Conservation (phyloP, 768 basidiomycete genomes). For the Calocybe cyanea region DNA sequence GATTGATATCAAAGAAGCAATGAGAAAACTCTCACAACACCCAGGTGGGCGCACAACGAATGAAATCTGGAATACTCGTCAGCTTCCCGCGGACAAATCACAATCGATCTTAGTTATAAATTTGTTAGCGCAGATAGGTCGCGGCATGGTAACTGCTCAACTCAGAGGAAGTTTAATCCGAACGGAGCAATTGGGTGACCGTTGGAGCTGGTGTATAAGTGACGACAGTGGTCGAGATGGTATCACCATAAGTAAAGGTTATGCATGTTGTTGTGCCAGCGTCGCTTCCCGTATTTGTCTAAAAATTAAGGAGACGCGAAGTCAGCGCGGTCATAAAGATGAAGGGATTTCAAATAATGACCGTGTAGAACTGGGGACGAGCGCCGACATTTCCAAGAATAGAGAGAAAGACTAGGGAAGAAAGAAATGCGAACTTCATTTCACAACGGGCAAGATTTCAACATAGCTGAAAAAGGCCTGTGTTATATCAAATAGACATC, state of each 20-base stretch:
- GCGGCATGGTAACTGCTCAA: neutral
- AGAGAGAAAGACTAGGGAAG: neutral
- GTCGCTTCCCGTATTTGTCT: slow-evolving; percentile 2
- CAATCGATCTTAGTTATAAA: neutral
- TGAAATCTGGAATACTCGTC: no score
- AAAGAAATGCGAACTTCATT: neutral
- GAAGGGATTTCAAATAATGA: neutral
- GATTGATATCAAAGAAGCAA: no score
- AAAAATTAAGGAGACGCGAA: neutral
- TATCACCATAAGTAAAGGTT: slow-evolving; percentile 2
- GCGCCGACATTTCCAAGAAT: neutral
- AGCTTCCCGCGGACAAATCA: neutral
- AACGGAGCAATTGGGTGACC: neutral
- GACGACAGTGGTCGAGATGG: slow-evolving; percentile 1
- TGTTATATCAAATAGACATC: neutral
- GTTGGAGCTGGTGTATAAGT: slow-evolving; percentile 1
- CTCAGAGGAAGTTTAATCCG: no score
- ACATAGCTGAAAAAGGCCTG: no score
- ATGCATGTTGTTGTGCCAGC: slow-evolving; percentile 5
- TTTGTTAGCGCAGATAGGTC: neutral
- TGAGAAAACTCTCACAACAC: no score
- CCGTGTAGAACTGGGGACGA: slow-evolving; percentile 3
- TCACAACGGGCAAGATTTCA: neutral
- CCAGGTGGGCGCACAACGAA: no score
- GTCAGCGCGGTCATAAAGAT: no score